Evolutionary conservation across 192 early-diverging fungal genomes (phyloP).

Genomic region (Coemansia sp.): DNA sequence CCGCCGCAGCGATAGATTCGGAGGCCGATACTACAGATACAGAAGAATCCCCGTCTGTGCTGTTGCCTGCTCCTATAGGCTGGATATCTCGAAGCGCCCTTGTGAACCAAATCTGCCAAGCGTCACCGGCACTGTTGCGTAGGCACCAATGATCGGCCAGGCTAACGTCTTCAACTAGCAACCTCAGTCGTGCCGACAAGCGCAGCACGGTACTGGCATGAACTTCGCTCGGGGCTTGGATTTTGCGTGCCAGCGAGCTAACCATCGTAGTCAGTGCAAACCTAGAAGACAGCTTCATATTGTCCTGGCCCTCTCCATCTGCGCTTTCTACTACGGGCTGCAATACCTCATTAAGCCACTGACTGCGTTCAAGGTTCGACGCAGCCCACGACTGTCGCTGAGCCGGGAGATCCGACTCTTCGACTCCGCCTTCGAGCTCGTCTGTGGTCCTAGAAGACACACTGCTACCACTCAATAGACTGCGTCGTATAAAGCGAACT

Average conservation of each 20-base stretch:
- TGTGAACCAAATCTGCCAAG: constrained; percentile 37
- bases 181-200: constrained; percentile 6
- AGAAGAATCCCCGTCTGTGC: neutral
- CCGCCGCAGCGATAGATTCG: neutral
- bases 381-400: constrained; percentile 27
- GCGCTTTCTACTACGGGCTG: constrained; percentile 9
- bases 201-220: constrained; percentile 1
- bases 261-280: constrained; percentile 28
- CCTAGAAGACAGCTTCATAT: constrained; percentile 1
- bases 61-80: neutral
- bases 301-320: constrained; percentile 4
- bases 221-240: neutral
- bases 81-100: constrained; percentile 5
- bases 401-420: constrained; percentile 1
- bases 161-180: constrained; percentile 16
- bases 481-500: constrained; percentile 42
- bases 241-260: constrained; percentile 6
- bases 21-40: neutral
- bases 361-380: constrained; percentile 31
- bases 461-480: constrained; percentile 22
- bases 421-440: constrained; percentile 4
- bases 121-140: constrained; percentile 24
- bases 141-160: constrained; percentile 38
- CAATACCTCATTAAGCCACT: constrained; percentile 20
- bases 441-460: constrained; percentile 11